Evolutionary conservation across 169 alveolate genomes (phyloP), one percentile per base, ranked within the genome.

Genomic region (Plasmodium vivax): DNA sequence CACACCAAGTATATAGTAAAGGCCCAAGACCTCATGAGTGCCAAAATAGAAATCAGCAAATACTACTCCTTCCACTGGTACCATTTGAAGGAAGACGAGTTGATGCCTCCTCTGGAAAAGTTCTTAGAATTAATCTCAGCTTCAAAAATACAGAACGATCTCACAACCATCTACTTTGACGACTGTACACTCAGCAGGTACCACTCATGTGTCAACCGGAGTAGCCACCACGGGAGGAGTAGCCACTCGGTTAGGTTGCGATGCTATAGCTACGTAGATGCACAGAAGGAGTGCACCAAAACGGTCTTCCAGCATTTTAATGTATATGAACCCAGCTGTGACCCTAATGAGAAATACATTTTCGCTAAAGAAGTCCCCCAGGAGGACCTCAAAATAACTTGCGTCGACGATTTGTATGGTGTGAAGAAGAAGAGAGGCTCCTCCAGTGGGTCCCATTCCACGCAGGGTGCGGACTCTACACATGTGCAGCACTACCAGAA

Each of bases 251-350:
- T 83, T 38, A 30, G 90, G 79, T 58, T 83, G 56, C 82, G 94
- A 2, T 45, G 68, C 0, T 92, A 92, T 82, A 36, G 71, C 14
- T 58, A 47, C 71, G 2, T 41, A 12, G 72, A 56, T 56, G 84
- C 36, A 32, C 1, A 41, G 30, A 81, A 79, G 1, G 81, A 43
- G 6, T 19, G 32, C 6, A 82, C 71, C 3, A 75, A 77, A 38
- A 85, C 87, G 19, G 47, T 75, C 7, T n/a, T 74, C 36, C 91
- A 58, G 58, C 45, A 19, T 30, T 84, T 71, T 85, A 72, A 85
- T 45, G 34, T 88, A 80, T 88, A 58, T 88, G 94, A 88, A 88
- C 94, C 90, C 7, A 88, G 94, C 41, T 81, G 72, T 62, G 83
- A 88, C 38, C 14, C 6, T 1, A 54, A 58, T 58, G 94, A 88